Base-by-base conservation (phyloP, 345 rosid species). In the Mercurialis annua region DNA sequence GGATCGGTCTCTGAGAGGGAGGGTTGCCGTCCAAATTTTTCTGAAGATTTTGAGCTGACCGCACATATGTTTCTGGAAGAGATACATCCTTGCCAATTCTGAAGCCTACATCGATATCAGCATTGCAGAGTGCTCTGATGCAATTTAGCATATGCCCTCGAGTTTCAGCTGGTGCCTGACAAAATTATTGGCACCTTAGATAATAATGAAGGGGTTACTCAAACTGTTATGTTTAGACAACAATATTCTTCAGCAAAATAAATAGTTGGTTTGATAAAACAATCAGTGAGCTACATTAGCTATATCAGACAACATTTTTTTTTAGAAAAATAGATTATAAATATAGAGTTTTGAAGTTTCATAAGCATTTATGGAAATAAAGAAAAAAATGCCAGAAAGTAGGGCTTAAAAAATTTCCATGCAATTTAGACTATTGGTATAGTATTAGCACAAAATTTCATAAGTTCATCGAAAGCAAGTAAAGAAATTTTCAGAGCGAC, bases 121-220 rank as follows among this genome's bases (percentile, higher is more conserved):
- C 79, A 57, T 92, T 92, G 85, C 97, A 92, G 64, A 92, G 85
- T 40, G 98, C 90, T 73, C 97, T 83, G 64, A 92, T 85, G 84
- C 86, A 90, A 54, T 86, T 86, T 31, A 80, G 80, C 97, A 90
- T 88, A 68, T 72, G 56, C 62, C 71, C 69, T 78, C 73, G 84
- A 16, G 97, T 90, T 78, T 90, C 98, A 10, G 85, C 69, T 65
- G 92, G 90, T 40, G 96, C 97, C 98, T 92, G 83, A 58, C 60
- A 77, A 66, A 82, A 50, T n/a, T 43, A 40, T 16, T 0, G 31
- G 24, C 61, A 14, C 18, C 48, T 66, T 57, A 72, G 27, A 59
- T 34, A 33, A 1, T 26, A n/a, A 6, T 6, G 47, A 6, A 21
- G 44, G 29, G 16, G 27, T 18, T 27, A 16, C 20, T 29, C 9